Evolutionary conservation across 345 rosid genomes (phyloP), one percentile per base, ranked within the genome.

Genomic region (Corchorus capsularis): DNA sequence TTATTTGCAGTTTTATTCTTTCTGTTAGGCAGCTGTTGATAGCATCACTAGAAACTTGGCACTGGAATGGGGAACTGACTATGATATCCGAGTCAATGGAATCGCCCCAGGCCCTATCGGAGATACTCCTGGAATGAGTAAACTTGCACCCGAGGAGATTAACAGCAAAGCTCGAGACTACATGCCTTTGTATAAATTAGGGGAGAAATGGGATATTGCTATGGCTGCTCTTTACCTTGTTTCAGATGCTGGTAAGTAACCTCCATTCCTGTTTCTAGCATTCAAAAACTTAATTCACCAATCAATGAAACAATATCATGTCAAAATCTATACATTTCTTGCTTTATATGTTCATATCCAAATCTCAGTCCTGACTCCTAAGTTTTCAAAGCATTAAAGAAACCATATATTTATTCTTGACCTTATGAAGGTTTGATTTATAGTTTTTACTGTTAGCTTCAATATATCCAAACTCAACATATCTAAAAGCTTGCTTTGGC

Each of bases 151-250:
- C 0, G 86, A 85, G 0, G 95, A 91, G 86, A 87, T 92, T 64
- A 78, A 71, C 61, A 86, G 63, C 85, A 80, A 74, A 77, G 75
- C 83, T 20, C 54, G 61, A 71, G 88, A 87, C 1, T 67, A 57
- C 56, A 83, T 75, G 86, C 93, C 95, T 22, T 79, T 91, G 69
- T 90, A 72, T 75, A 90, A 88, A 81, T 57, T 87, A 4, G 97
- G 97, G 20, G 90, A 91, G 75, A 92, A 85, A 84, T 91, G 95
- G 95, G 97, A 92, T 82, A 87, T 92, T 74, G 95, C 93, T 20
- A 92, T 92, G 93, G 93, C 97, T 46, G 92, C 95, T 45, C 75
- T 92, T 49, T 92, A 90, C 84, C 89, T 92, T 39, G 77, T 82
- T 76, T 91, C 89, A 32, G 89, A 85, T 82, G 85, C 93, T 39